phyloP scores from a whole-genome alignment of 441 rosid genomes.

The Pelargonium citronellum region DNA sequence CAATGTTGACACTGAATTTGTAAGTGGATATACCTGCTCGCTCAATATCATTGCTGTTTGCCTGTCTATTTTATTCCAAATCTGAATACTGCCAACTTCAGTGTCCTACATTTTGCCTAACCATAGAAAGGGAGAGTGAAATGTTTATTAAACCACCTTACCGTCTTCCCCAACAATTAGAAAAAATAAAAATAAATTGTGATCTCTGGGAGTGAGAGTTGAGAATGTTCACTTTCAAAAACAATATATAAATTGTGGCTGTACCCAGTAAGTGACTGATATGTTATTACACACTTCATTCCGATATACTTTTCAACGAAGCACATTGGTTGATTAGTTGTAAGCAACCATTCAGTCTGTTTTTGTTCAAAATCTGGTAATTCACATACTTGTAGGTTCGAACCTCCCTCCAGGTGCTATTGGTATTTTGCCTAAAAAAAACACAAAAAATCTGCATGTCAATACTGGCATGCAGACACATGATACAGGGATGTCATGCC shows the following conservation, averaged over 20 bases:
- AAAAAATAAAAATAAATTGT: no score
- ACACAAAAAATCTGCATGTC: not conserved
- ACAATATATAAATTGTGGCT: no score
- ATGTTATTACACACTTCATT: not conserved
- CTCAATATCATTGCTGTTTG: constrained; percentile 12
- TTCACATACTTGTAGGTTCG: not conserved
- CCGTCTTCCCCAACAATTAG: not conserved
- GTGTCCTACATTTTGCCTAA: not conserved
- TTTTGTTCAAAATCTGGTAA: not conserved
- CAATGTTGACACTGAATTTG: constrained; percentile 71
- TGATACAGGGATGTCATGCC: not conserved
- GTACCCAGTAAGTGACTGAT: not conserved
- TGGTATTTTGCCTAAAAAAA: not conserved
- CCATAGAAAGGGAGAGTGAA: not conserved
- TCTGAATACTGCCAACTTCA: not conserved
- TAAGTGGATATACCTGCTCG: constrained; percentile 35
- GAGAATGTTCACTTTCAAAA: not conserved
- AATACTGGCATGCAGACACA: not conserved
- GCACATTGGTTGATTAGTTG: constrained; percentile 3
- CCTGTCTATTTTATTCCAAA: not conserved
- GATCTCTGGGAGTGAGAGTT: not conserved
- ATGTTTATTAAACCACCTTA: not conserved
- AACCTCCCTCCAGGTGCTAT: no score
- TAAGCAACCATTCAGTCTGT: not conserved
- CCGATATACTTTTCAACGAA: not conserved